Evolutionary conservation across 2,329 filamentous ascomycete genomes (phyloP).

Genomic region (Ascochyta rabiei): DNA sequence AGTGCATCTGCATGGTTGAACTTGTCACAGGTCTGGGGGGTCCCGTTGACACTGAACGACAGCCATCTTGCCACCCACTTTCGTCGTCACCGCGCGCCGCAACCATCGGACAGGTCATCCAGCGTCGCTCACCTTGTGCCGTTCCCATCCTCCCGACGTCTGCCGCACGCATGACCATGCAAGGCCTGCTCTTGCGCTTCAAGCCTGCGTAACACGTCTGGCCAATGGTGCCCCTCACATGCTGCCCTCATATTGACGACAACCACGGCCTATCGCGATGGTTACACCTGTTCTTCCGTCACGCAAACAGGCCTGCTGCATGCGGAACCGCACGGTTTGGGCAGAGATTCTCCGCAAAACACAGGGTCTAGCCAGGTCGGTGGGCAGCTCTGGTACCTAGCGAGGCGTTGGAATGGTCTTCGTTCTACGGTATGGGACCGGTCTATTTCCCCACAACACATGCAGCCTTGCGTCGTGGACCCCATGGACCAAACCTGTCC

Average conservation of each 20-base stretch:
- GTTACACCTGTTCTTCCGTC: constrained; percentile 9
- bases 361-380: background rate
- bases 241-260: constrained; percentile 11
- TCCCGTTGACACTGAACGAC: constrained; percentile 4
- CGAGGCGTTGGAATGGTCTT: background rate
- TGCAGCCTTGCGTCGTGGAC: background rate
- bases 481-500: background rate
- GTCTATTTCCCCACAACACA: background rate
- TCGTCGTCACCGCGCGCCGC: constrained; percentile 3
- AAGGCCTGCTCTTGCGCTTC: constrained; percentile 11
- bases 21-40: background rate
- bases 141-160: constrained; percentile 4
- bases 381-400: background rate
- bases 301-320: constrained; percentile 7
- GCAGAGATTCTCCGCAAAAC: constrained; percentile 2
- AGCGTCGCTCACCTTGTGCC: constrained; percentile 1
- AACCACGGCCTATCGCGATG: constrained; percentile 1
- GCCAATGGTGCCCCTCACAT: constrained; percentile 8
- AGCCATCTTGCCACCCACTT: background rate
- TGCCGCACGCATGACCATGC: constrained; percentile 15
- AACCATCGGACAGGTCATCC: constrained; percentile 11
- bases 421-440: background rate
- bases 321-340: constrained; percentile 12
- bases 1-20: background rate
- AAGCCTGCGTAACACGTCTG: constrained; percentile 10